A percentile compares a stretch with the other conserved stretches of the same genome.
Conservation (phyloP, 305 asterid genomes). For the Fraxinus dipetala region DNA sequence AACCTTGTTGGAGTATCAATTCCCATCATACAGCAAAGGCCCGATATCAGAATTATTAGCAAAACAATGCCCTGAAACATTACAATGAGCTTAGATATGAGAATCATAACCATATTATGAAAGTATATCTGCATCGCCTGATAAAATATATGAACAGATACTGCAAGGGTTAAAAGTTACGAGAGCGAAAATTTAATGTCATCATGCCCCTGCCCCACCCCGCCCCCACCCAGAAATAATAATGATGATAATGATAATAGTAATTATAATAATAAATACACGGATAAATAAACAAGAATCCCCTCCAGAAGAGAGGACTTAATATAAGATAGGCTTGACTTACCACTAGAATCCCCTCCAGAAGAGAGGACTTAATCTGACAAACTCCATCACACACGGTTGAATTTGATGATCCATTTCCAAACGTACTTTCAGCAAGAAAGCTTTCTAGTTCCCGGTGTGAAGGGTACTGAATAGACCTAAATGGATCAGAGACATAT, state of each 20-base stretch:
- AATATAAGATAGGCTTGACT: slow-evolving; percentile 37
- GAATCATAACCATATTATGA: neutral
- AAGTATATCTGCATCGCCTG: neutral
- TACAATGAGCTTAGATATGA: slow-evolving; percentile 9
- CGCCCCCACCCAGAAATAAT: neutral
- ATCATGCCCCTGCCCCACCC: neutral
- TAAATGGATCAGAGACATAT: slow-evolving; percentile 74
- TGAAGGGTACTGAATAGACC: slow-evolving; percentile 43
- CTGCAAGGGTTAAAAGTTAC: neutral
- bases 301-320: slow-evolving; percentile 92
- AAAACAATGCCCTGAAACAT: slow-evolving; percentile 75
- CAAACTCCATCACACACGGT: slow-evolving; percentile 80
- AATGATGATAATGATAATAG: neutral
- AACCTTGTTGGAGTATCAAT: slow-evolving; percentile 96
- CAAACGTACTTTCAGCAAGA: slow-evolving; percentile 70
- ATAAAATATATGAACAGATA: neutral
- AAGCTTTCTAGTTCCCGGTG: slow-evolving; percentile 60
- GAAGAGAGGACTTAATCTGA: slow-evolving; percentile 77
- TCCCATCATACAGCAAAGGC: slow-evolving; percentile 98
- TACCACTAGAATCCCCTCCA: slow-evolving; percentile 92
- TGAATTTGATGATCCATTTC: slow-evolving; percentile 43
- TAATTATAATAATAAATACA: neutral
- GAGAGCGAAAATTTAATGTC: neutral
- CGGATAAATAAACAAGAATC: slow-evolving; percentile 26
- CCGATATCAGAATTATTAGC: slow-evolving; percentile 81